Base-by-base conservation (phyloP, 192 early-diverging fungal genomes). In the Umbelopsis vinacea region DNA sequence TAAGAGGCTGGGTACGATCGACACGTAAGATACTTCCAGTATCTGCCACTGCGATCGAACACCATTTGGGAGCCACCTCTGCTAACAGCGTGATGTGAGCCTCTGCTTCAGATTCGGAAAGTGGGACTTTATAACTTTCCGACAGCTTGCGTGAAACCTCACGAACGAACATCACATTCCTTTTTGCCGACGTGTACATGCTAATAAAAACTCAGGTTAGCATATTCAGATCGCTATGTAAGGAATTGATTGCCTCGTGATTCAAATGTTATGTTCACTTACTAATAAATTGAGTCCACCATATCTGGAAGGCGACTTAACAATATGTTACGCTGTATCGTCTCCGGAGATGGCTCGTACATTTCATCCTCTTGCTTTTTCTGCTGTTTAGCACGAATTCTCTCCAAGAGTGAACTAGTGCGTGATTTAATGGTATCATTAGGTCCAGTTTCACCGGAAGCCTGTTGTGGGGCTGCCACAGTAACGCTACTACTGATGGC, bases 261-360 rank as follows among this genome's bases (percentile, higher is more conserved):
- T 63, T 19, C 4, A 3, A 29, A 29, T 63, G 12, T 37, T 63
- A 4, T 60, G 26, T 6, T 2, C 37, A 70, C 69, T 54, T 70
- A 70, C 69, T 46, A 70, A 22, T 52, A 70, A 10, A 70, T 70
- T 3, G 48, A 70, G 46, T 70, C 69, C 29, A 70, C 47, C 38
- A 70, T 70, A 52, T 70, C 69, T n/a, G 69, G 69, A 12, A 70
- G 53, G 2, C 69, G 69, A n/a, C 69, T 70, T 24, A 70, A 29
- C 22, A 70, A 40, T 15, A 40, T 52, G 35, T 54, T 52, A 17
- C 69, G 69, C 15, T 52, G 69, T 10, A 50, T 53, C 3, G 48
- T 70, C 6, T 48, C 69, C 4, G 69, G 69, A 1, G 47, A 52
- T 4, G 48, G 50, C 35, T 54, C 69, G 17, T 70, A 70, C 69